Percentiles rank a stretch among this genome's conserved stretches.
Evolutionary conservation across 495 filamentous ascomycete species (phyloP).

Genomic region (Aspergillus kassunensis): DNA sequence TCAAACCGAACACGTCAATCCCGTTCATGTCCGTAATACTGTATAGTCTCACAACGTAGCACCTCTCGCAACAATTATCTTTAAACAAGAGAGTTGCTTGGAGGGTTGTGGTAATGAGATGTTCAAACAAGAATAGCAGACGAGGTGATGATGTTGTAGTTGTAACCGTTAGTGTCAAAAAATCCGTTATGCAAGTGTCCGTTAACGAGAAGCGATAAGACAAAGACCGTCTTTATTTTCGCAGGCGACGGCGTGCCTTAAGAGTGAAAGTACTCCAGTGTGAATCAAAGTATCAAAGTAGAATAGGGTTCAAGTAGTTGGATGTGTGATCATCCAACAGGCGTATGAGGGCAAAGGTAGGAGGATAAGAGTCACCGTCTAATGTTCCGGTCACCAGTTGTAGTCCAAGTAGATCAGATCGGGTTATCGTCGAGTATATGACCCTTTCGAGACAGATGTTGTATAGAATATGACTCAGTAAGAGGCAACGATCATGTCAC

Average conservation of each 20-base stretch:
- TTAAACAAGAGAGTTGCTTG: background rate
- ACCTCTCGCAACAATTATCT: conserved; percentile 13
- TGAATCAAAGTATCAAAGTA: conserved; percentile 27
- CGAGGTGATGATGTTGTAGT: conserved; percentile 25
- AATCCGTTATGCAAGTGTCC: conserved; percentile 46
- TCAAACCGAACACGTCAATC: conserved; percentile 49
- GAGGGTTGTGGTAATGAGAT: conserved; percentile 13
- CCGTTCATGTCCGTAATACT: conserved; percentile 41
- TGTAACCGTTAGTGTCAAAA: conserved; percentile 34
- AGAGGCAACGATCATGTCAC: conserved; percentile 22
- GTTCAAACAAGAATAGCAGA: conserved; percentile 20
- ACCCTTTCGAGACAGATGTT: conserved; percentile 14
- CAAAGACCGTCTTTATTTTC: conserved; percentile 40
- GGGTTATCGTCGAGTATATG: conserved; percentile 14
- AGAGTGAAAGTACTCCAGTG: conserved; percentile 32
- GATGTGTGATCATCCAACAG: conserved; percentile 11
- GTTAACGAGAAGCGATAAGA: conserved; percentile 45
- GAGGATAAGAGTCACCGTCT: conserved; percentile 13
- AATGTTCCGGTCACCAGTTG: conserved; percentile 27
- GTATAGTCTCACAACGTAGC: conserved; percentile 18
- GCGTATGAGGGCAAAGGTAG: background rate
- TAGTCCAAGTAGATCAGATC: conserved; percentile 24
- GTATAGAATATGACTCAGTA: conserved; percentile 18
- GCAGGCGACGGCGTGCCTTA: conserved; percentile 49
- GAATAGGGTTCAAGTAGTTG: conserved; percentile 4